phyloP scores from a whole-genome alignment of 192 early-diverging fungal species.

The Rhizophagus clarus region DNA sequence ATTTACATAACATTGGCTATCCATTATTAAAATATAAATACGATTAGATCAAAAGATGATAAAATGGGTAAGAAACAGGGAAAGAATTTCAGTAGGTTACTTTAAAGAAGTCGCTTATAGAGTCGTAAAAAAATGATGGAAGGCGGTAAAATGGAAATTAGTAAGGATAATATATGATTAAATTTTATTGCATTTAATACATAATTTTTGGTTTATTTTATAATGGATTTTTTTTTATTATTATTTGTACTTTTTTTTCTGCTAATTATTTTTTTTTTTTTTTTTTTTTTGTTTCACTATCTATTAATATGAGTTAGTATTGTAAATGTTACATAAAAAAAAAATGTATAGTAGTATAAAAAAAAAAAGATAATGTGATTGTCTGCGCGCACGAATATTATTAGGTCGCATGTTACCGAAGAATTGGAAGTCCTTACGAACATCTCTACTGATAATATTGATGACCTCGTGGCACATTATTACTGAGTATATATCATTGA shows the following conservation, averaged over 20 bases:
- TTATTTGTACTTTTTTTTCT: neutral
- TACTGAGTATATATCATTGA: neutral
- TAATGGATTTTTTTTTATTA: neutral
- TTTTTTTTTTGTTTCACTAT: too few relatives aligned
- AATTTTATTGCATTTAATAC: neutral
- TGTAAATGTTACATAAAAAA: too few relatives aligned
- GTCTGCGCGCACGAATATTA: neutral
- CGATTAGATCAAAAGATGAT: neutral
- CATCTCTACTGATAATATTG: neutral
- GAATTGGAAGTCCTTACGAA: neutral
- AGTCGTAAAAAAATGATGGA: neutral
- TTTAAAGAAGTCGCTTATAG: neutral
- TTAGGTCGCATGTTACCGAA: neutral
- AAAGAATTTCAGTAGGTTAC: neutral
- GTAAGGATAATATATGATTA: neutral
- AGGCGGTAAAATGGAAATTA: neutral
- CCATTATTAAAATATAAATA: neutral
- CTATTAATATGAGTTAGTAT: too few relatives aligned
- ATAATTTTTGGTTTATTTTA: neutral
- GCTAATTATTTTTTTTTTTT: neutral
- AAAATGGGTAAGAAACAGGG: neutral
- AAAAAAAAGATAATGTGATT: neutral
- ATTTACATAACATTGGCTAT: neutral
- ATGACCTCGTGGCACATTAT: neutral
- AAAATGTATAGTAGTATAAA: neutral